Evolutionary conservation across 208 protist species (phyloP).

Genomic region (Vickermania spadyakhi): DNA sequence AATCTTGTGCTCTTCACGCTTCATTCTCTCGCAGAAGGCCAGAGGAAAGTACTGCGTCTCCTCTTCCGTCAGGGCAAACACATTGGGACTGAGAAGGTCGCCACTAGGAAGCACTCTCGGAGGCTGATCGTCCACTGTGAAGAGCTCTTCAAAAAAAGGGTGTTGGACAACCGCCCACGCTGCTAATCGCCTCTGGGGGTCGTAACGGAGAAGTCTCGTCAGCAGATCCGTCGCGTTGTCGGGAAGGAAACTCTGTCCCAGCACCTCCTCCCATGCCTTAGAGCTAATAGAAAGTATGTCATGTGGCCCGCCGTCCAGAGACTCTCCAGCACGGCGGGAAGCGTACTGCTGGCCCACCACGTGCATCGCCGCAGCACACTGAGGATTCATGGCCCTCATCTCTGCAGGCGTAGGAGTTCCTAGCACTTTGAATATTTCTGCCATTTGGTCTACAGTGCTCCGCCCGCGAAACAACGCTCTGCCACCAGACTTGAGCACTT

Average conservation of each 20-base stretch:
- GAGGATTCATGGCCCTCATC: constrained; percentile 96
- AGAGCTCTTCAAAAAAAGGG: constrained; percentile 94
- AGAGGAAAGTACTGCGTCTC: constrained; percentile 25
- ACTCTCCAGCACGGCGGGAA: background rate
- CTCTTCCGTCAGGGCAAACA: constrained; percentile 49
- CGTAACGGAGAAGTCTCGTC: constrained; percentile 92
- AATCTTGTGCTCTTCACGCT: background rate
- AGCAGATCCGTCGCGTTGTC: constrained; percentile 95
- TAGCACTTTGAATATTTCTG: constrained; percentile 95
- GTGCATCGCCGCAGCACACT: constrained; percentile 84
- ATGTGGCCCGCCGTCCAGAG: constrained; percentile 60
- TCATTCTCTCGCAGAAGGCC: constrained; percentile 19
- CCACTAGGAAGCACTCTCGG: constrained; percentile 42
- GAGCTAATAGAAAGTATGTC: constrained; percentile 44
- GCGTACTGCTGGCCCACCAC: background rate
- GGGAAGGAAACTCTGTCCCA: background rate
- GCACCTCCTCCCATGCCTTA: background rate
- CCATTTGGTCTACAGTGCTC: constrained; percentile 95
- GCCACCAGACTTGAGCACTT: constrained; percentile 85
- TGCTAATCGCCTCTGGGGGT: constrained; percentile 93
- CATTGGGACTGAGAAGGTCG: constrained; percentile 32
- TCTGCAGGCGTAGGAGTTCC: constrained; percentile 87
- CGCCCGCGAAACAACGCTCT: constrained; percentile 87
- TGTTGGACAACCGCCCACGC: constrained; percentile 96
- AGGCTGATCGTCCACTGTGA: constrained; percentile 12